Evolutionary conservation across 768 basidiomycete species (phyloP), one percentile per base, ranked within the genome.

Genomic region (Pleurotus eryngii): DNA sequence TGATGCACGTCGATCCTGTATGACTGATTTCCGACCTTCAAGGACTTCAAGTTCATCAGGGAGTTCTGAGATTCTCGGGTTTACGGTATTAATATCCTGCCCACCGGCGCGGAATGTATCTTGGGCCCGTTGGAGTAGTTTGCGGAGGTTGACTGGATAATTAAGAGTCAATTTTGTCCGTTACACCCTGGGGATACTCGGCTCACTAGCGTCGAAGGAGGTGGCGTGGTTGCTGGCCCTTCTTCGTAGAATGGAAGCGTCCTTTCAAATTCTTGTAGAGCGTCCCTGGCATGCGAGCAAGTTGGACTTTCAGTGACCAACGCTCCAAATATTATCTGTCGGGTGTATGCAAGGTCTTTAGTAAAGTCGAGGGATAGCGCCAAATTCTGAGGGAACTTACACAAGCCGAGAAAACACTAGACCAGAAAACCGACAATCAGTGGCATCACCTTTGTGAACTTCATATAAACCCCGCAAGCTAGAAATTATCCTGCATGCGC

Each of bases 361-460:
- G 27, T 9, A 11, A 35, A 8, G 30, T 9, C 5, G 27, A 40
- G 22, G 14, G 42, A 12, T 43, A 15, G 27, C 12, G 42, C 24
- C 30, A 43, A 50, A 45, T 42, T 50, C 20, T 22, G 22, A 43
- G 49, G 30, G 11, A 38, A 73, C 77, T 49, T 61, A 82, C 81
- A 55, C 79, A 79, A 15, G 81, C 70, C 2, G 79, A 77, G 58
- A 79, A 81, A 46, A 78, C 64, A 1, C 70, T 70, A 0, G 79
- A 76, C 81, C 82, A 83, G 64, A 81, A 81, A 74, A 80, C 79
- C 81, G 82, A 7, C 70, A 64, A 39, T 67, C 62, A 22, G 72
- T 63, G 5, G 71, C 65, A 3, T 69, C 64, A 9, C 54, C 61
- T 9, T 73, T 74, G 62, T 78, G 74, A 20, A 70, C 64, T 5